Percentiles rank a stretch among this genome's conserved stretches.
These are phyloP conservation scores for Catenaria anguillulae DNA, from an alignment of 371 early-diverging fungal species.

Conservation along the genomic window DNA sequence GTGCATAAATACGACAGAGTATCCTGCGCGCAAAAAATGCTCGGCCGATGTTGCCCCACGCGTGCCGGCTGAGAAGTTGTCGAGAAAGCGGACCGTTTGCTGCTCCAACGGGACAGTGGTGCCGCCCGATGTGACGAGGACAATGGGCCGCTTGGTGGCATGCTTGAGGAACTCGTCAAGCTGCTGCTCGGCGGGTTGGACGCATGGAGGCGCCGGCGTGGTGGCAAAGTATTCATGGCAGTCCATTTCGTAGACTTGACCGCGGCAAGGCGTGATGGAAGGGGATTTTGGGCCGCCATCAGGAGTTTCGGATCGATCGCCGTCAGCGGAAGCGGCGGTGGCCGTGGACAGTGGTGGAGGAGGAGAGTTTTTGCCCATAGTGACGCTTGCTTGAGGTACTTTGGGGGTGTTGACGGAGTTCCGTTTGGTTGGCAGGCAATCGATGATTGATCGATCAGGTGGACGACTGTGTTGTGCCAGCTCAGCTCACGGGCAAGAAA, in stretches of 20 bases:
- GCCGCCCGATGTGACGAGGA: conserved; percentile 53
- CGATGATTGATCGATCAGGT: no score
- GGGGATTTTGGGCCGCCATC: no score
- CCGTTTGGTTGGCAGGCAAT: no score
- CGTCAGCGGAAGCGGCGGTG: no score
- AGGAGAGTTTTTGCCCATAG: no score
- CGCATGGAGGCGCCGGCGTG: not conserved
- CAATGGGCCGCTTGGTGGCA: not conserved
- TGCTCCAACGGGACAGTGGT: conserved; percentile 93
- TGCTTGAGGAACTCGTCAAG: not conserved
- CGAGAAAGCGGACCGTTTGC: conserved; percentile 95
- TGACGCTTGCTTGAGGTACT: no score
- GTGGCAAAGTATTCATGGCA: not conserved
- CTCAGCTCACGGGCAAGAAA: no score
- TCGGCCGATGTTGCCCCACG: conserved; percentile 94
- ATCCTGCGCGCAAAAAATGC: conserved; percentile 74
- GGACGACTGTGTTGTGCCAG: no score
- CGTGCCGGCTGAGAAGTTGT: conserved; percentile 94
- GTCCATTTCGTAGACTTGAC: not conserved
- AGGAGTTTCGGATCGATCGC: no score
- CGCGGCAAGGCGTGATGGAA: no score
- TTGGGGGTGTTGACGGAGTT: no score
- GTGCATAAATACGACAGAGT: conserved; percentile 90
- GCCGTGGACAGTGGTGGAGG: no score
- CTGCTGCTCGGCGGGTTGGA: not conserved